Conservation (phyloP, 176 grass and related monocot genomes). For the Musa beccarii region DNA sequence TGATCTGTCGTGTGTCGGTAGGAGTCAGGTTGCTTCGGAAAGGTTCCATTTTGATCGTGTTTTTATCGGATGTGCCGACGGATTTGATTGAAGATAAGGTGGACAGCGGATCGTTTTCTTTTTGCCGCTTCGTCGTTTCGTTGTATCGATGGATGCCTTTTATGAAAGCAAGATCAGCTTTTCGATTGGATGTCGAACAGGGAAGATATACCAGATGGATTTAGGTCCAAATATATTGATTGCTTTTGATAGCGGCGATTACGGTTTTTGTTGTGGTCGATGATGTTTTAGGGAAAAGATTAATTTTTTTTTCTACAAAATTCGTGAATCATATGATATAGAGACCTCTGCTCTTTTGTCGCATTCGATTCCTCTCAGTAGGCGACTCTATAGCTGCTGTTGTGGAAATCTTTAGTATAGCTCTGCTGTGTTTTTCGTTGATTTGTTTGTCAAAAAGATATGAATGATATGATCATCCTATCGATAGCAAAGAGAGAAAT, state of each 20-base stretch:
- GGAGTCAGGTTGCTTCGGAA: background rate
- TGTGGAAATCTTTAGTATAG: background rate
- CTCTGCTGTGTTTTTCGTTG: conserved; percentile 9
- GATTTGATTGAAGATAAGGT: conserved; percentile 8
- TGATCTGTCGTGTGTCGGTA: conserved; percentile 1
- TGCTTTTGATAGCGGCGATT: conserved; percentile 17
- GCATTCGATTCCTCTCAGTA: conserved; percentile 33
- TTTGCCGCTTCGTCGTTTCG: conserved; percentile 11
- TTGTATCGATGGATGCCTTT: conserved; percentile 1
- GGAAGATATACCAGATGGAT: background rate
- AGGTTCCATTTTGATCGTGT: background rate
- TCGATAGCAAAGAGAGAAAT: too few species aligned
- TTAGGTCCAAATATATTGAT: conserved; percentile 12
- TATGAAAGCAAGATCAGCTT: background rate
- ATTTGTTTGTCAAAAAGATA: background rate
- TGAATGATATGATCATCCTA: background rate
- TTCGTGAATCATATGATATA: conserved; percentile 33
- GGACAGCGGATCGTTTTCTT: conserved; percentile 16
- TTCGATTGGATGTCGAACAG: background rate
- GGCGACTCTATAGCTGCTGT: conserved; percentile 12
- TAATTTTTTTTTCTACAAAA: conserved; percentile 28
- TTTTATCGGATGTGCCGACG: background rate
- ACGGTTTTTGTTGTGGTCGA: conserved; percentile 13
- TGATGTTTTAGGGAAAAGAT: conserved; percentile 24
- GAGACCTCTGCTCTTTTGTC: conserved; percentile 25